These are phyloP conservation scores for Xylaria scruposa DNA, from an alignment of 495 filamentous ascomycete species.

Conservation along the genomic window DNA sequence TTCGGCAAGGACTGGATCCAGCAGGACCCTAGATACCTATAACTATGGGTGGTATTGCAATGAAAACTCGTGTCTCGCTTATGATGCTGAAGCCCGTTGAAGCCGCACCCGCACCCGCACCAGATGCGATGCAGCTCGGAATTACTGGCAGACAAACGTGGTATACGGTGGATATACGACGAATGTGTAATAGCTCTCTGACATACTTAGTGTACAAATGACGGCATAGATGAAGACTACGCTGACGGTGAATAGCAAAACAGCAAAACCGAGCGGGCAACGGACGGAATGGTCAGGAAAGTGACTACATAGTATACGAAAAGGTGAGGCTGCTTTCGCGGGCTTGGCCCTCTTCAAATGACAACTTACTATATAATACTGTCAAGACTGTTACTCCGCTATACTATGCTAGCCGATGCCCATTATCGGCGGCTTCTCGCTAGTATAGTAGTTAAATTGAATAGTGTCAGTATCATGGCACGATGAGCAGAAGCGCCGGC, in stretches of 20 bases:
- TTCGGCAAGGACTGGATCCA: conserved; percentile 3
- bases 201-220: conserved; percentile 12
- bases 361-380: neutral
- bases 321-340: neutral
- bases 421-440: neutral
- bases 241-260: neutral
- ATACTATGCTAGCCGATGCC: conserved; percentile 5
- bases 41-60: neutral
- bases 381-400: neutral
- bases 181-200: neutral
- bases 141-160: conserved; percentile 4
- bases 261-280: neutral
- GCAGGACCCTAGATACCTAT: conserved; percentile 7
- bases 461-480: neutral
- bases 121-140: neutral
- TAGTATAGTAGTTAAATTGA: neutral
- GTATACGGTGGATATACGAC: neutral
- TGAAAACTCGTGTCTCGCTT: conserved; percentile 4
- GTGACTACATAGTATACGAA: too few species aligned
- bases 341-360: too few species aligned
- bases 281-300: neutral
- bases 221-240: conserved; percentile 1
- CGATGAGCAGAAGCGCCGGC: conserved; percentile 6
- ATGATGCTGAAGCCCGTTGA: conserved; percentile 7
- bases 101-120: conserved; percentile 24